Percentiles rank a stretch among this genome's conserved stretches.
phyloP scores from a whole-genome alignment of 495 filamentous ascomycete genomes.

The Mycothermus thermophilus region DNA sequence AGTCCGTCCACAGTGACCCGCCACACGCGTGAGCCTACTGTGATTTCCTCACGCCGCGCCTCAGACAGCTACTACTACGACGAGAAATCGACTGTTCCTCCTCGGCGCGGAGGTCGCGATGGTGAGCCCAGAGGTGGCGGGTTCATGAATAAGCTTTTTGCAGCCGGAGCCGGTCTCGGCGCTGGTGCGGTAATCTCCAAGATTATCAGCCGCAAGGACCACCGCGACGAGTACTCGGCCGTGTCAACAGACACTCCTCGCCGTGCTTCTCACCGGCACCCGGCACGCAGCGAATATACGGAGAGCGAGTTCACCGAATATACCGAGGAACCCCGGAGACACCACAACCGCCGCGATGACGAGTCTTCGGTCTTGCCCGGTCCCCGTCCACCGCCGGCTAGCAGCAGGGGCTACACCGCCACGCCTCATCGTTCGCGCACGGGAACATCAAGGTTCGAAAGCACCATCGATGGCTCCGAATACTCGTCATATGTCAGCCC shows the following conservation, averaged over 20 bases:
- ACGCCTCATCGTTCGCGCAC: conserved; percentile 30
- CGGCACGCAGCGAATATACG: conserved; percentile 22
- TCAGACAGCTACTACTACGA: conserved; percentile 44
- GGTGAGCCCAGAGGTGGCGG: conserved; percentile 33
- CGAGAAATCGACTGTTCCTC: conserved; percentile 43
- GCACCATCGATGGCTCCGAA: conserved; percentile 30
- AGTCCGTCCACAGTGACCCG: conserved; percentile 21
- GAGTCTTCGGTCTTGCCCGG: conserved; percentile 26
- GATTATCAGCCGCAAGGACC: conserved; percentile 45
- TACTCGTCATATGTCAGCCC: conserved; percentile 38
- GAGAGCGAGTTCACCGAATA: conserved; percentile 37
- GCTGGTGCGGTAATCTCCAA: conserved; percentile 50
- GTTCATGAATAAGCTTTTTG: conserved; percentile 53
- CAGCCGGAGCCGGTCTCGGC: conserved; percentile 52
- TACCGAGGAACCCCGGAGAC: conserved; percentile 25
- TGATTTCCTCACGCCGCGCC: conserved; percentile 33
- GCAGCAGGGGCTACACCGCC: conserved; percentile 20
- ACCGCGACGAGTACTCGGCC: conserved; percentile 45
- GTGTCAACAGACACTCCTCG: conserved; percentile 40
- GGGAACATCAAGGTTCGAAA: conserved; percentile 29
- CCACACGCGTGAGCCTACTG: conserved; percentile 27
- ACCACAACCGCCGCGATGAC: conserved; percentile 16
- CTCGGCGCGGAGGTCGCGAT: conserved; percentile 9
- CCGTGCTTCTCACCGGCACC: conserved; percentile 20
- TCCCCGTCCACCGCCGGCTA: conserved; percentile 24